Percentiles rank a stretch among this genome's conserved stretches.
Evolutionary conservation across 345 rosid genomes (phyloP).

Genomic region (Eucalyptus sideroxylon): DNA sequence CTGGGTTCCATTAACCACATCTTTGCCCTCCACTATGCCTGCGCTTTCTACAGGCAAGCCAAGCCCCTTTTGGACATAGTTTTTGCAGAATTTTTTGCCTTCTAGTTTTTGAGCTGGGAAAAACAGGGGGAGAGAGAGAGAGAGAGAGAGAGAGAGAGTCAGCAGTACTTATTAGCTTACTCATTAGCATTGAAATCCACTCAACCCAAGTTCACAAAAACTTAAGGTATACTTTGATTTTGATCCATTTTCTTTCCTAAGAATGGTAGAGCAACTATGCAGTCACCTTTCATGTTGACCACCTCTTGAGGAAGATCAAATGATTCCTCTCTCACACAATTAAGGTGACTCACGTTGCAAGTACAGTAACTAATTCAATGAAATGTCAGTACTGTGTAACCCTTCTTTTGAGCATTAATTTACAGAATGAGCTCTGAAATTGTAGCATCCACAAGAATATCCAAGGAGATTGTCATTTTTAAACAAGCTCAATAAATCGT

Average conservation of each 20-base stretch:
- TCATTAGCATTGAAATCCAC: neutral
- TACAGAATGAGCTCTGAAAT: neutral
- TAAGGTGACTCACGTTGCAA: neutral
- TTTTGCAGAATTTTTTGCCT: constrained; percentile 34
- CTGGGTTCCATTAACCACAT: neutral
- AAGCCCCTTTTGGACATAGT: constrained; percentile 35
- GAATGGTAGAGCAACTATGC: neutral
- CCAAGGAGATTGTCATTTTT: neutral
- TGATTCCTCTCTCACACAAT: neutral
- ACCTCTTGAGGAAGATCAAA: neutral
- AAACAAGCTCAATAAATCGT: neutral
- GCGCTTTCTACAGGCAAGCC: constrained; percentile 24
- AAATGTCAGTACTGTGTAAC: neutral
- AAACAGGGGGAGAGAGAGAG: neutral
- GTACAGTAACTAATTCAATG: neutral
- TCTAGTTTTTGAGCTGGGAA: constrained; percentile 23
- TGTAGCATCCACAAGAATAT: neutral
- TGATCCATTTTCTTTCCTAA: neutral
- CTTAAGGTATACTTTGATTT: neutral
- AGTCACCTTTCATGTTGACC: neutral
- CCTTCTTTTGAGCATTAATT: neutral
- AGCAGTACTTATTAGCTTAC: neutral
- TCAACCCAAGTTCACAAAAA: neutral
- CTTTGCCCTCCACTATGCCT: neutral
- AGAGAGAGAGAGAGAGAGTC: neutral